Base-by-base conservation (phyloP, 2,329 filamentous ascomycete species). In the Aquanectria penicillioides region DNA sequence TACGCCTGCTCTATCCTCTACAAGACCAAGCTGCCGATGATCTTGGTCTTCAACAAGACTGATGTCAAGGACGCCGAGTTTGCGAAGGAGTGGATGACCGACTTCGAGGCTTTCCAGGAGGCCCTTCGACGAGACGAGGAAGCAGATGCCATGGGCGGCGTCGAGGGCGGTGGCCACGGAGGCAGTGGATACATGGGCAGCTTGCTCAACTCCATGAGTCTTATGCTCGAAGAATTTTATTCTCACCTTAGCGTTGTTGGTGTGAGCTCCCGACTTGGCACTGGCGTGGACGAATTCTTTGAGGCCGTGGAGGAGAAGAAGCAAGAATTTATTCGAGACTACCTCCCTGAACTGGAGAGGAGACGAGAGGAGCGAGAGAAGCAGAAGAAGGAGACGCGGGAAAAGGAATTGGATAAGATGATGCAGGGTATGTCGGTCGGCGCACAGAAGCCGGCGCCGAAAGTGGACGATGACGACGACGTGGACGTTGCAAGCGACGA, bases 41-140 rank as follows among this genome's bases (percentile, higher is more conserved):
- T 99, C 51, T 81, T 99, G 7, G 95, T 99, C 10, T 98, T 99
- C 83, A 99, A 99, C 83, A 99, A 99, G 81, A 97, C 94, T 0
- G 95, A 99, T 71, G 93, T 97, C 36, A 93, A 97, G 75, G 91
- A 96, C 70, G 92, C 93, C 0, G 85, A 86, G 22, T 97, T 97
- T 71, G 95, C 94, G 1, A 95, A 94, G 78, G 93, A 98, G 73
- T 99, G 96, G 95, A 99, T 99, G 95, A 97, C 94, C 6, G 94
- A 99, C 76, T 99, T 97, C 71, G 95, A 99, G 66, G 88, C 91
- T 1, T 99, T 99, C 79, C 95, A 98, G 74, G 87, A 87, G 13
- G 94, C 96, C 1, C 81, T 99, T 40, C 86, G 87, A 44, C 80
- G 86, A 22, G 95, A 98, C 71, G 92, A 97, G 74, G 88, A 90